Base-by-base conservation (phyloP, 2,329 filamentous ascomycete species). In the Nemania abortiva region DNA sequence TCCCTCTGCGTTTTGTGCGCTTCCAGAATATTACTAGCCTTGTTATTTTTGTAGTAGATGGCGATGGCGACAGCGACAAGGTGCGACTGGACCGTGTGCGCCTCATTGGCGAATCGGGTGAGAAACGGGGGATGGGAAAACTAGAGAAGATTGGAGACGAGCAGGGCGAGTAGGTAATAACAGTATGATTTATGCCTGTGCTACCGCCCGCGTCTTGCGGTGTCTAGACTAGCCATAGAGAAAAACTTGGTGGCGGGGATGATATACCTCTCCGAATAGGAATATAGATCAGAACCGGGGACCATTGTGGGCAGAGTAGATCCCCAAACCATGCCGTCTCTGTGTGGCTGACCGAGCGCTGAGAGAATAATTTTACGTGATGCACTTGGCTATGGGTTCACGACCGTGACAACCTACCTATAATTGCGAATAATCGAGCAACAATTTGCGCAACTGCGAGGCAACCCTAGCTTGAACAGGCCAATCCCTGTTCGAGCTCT, bases 121-220 rank as follows among this genome's bases (percentile, higher is more conserved):
- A 97, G 85, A 97, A 97, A 88, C 88, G 94, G 69, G 92, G 96
- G 66, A 93, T 94, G 89, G 95, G 95, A 74, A 97, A 97, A 85
- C 84, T 99, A 73, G 94, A 98, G 86, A 98, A 98, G 89, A 89
- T 98, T 78, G 93, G 91, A 15, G 92, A 97, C 74, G 91, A 93
- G 78, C 80, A 84, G 31, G 89, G 89, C 63, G 87, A 91, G 79
- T 90, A 83, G 79, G 59, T 50, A 69, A 63, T 55, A 63, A 24
- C 56, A 54, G 31, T 15, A 70, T 39, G 42, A 39, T 29, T 54
- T 66, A 67, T 66, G 58, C 55, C 18, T 63, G 31, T 52, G 59
- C 34, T 45, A 63, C 59, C 49, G n/a, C 45, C 72, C 65, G 65
- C 66, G 39, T 61, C 63, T 70, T 63, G 65, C 62, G 63, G 64